Conservation (phyloP, 2,329 filamentous ascomycete genomes). For the Trichophyton verrucosum region DNA sequence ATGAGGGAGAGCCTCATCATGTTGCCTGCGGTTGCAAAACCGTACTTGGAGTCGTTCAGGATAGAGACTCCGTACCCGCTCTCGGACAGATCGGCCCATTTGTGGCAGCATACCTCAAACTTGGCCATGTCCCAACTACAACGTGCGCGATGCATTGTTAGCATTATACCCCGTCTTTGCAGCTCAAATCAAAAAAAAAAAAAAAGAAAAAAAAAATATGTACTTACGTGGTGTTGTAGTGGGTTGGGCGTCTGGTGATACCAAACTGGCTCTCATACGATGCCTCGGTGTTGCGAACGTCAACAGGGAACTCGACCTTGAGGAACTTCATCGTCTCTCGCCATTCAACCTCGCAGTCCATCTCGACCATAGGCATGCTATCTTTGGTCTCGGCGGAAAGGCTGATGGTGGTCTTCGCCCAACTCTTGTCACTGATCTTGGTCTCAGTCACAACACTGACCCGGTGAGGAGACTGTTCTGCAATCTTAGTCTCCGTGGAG, state of each 20-base stretch:
- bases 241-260: conserved; percentile 75
- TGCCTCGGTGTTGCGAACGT: conserved; percentile 80
- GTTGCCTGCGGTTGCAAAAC: conserved; percentile 80
- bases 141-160: not conserved
- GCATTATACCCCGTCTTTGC: conserved; percentile 17
- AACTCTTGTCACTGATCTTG: conserved; percentile 75
- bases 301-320: conserved; percentile 95
- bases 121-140: conserved; percentile 86
- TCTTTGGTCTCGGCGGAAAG: conserved; percentile 57
- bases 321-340: conserved; percentile 94
- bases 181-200: not conserved
- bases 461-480: conserved; percentile 58
- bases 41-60: conserved; percentile 91
- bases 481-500: conserved; percentile 55
- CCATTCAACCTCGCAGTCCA: conserved; percentile 86
- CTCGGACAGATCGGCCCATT: conserved; percentile 83
- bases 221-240: conserved; percentile 78
- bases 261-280: conserved; percentile 93
- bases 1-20: conserved; percentile 81
- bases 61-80: conserved; percentile 82
- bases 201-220: not conserved
- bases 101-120: conserved; percentile 92
- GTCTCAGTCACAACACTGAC: conserved; percentile 76
- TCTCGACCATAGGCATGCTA: conserved; percentile 59
- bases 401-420: conserved; percentile 73